Evolutionary conservation across 2,329 filamentous ascomycete genomes (phyloP), one percentile per base, ranked within the genome.

Genomic region (Elsinoe arachidis): DNA sequence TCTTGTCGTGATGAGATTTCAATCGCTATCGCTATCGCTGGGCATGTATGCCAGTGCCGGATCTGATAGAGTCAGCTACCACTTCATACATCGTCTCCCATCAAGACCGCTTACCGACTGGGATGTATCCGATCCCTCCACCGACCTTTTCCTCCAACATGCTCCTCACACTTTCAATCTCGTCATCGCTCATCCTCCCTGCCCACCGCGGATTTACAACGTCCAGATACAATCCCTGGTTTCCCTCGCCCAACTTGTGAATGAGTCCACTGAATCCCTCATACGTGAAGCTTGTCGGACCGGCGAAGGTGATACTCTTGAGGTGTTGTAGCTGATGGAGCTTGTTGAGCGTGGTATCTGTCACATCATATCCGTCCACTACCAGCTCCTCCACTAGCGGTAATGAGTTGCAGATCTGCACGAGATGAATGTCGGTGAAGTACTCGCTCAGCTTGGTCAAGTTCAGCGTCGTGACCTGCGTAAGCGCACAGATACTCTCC

Each of bases 301-400:
- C 80, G 37, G 74, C 76, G 41, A 86, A 77, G 3, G 74, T 76
- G 5, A 86, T 69, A 3, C 69, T 72, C 46, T 76, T 77, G 35
- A 87, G 69, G 33, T 76, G 72, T 2, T 66, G 66, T 43, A 85
- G 70, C 5, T 66, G 66, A 10, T 78, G 72, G 11, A 83, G 65
- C 2, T 67, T 64, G 34, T 66, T 65, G 57, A 78, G 73, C 10
- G 79, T 69, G 19, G 74, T 72, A 59, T 83, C 78, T 4, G 77
- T 74, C 19, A 80, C 68, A 14, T 78, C 78, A 43, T 76, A 73
- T 7, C 83, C 82, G 43, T 75, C 77, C 51, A 86, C 76, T 44
- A 73, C 77, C 12, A 87, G 68, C 11, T 80, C 76, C 61, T 84
- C 80, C 0, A 87, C 73, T 14, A 73, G 65, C 0, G 68, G 68